These are phyloP conservation scores for Pestalotiopsis sp. DNA, from an alignment of 2,329 filamentous ascomycete species.

Conservation along the genomic window DNA sequence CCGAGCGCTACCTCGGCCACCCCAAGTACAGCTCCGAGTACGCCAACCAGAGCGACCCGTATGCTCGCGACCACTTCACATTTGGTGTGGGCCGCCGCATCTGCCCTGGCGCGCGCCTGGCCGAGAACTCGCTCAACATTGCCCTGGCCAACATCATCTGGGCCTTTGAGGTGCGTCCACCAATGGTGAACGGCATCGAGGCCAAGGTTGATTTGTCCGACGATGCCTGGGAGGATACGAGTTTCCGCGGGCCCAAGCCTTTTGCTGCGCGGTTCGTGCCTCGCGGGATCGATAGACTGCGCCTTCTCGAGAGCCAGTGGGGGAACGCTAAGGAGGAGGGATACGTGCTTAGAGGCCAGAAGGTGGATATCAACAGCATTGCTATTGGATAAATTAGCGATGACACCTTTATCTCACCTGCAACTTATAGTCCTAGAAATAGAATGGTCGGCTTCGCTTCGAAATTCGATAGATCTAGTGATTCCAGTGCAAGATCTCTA, in stretches of 20 bases:
- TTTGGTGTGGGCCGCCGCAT: slow-evolving; percentile 46
- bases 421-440: too few relatives aligned
- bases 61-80: slow-evolving; percentile 40
- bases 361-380: slow-evolving; percentile 16
- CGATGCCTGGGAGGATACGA: slow-evolving; percentile 13
- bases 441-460: too few relatives aligned
- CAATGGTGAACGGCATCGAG: not conserved
- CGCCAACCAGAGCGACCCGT: slow-evolving; percentile 24
- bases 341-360: slow-evolving; percentile 15
- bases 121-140: slow-evolving; percentile 42
- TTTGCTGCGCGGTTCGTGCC: slow-evolving; percentile 19
- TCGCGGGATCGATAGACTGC: slow-evolving; percentile 2
- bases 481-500: too few relatives aligned
- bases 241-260: slow-evolving; percentile 16
- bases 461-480: too few relatives aligned
- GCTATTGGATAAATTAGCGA: not conserved
- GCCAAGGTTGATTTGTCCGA: slow-evolving; percentile 3
- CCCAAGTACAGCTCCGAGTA: slow-evolving; percentile 21
- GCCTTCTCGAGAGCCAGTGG: slow-evolving; percentile 16
- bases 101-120: slow-evolving; percentile 48
- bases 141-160: slow-evolving; percentile 38
- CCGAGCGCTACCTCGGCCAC: slow-evolving; percentile 20
- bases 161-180: slow-evolving; percentile 38
- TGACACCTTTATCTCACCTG: not conserved
- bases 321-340: slow-evolving; percentile 18